Evolutionary conservation across 1,284 basidiomycete genomes (phyloP).

Genomic region (Boletellus sp.): DNA sequence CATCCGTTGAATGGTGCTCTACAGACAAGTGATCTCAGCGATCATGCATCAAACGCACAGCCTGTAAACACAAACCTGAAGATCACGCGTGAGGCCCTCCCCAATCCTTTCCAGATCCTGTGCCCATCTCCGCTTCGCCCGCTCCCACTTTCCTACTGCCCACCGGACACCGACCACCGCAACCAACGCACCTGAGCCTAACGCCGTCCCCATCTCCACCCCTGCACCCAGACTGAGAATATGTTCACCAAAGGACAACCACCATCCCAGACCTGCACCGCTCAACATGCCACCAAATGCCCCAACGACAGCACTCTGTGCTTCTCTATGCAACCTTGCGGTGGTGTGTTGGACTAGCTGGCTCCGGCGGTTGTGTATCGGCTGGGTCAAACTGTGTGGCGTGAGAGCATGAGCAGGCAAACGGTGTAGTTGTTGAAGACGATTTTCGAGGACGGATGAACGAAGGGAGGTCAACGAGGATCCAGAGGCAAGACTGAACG

Average conservation of each 20-base stretch:
- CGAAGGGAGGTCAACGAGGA: constrained; percentile 40
- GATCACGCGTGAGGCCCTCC: constrained; percentile 68
- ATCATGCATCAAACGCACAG: background rate
- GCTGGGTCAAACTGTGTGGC: constrained; percentile 49
- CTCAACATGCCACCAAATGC: constrained; percentile 47
- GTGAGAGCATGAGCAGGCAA: constrained; percentile 50
- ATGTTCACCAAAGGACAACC: constrained; percentile 43
- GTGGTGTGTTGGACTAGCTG: constrained; percentile 63
- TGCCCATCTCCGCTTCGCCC: constrained; percentile 69
- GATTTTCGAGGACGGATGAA: constrained; percentile 69
- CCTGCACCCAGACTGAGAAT: constrained; percentile 38
- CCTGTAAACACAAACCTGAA: constrained; percentile 47
- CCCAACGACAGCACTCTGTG: constrained; percentile 58
- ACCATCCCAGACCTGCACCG: constrained; percentile 45
- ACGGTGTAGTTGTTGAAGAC: constrained; percentile 53
- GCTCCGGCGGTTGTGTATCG: constrained; percentile 52
- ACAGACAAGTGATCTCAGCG: constrained; percentile 4
- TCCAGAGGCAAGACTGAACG: constrained; percentile 40
- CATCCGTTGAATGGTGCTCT: constrained; percentile 47
- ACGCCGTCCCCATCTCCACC: constrained; percentile 54
- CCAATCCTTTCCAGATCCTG: constrained; percentile 69
- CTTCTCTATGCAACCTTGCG: constrained; percentile 60
- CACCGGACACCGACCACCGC: constrained; percentile 56
- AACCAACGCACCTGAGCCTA: constrained; percentile 59
- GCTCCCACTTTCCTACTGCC: constrained; percentile 70